phyloP scores from a whole-genome alignment of 805 yeast genomes.

The Osmozyma mogii region DNA sequence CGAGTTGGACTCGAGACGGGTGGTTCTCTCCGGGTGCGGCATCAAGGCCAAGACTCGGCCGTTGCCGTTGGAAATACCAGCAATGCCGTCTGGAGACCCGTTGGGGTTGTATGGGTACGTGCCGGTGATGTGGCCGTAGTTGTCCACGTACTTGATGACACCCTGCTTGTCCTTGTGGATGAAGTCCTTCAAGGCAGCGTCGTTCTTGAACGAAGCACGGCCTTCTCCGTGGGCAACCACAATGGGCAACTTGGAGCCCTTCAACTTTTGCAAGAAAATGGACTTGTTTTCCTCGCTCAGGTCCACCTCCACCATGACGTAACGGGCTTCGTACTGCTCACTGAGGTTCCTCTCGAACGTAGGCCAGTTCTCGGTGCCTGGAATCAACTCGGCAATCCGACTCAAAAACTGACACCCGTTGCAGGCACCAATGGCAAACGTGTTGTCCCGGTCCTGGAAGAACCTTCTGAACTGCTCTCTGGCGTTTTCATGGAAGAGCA shows the following conservation, averaged over 20 bases:
- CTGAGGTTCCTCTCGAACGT: constrained; percentile 82
- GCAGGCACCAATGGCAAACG: constrained; percentile 97
- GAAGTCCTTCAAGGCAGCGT: constrained; percentile 39
- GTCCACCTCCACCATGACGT: constrained; percentile 74
- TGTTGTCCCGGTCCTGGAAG: constrained; percentile 80
- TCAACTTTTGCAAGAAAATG: constrained; percentile 82
- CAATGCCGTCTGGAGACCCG: constrained; percentile 89
- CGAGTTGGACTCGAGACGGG: constrained; percentile 81
- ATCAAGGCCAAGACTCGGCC: constrained; percentile 97
- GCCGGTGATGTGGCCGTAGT: constrained; percentile 78
- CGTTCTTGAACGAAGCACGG: constrained; percentile 61
- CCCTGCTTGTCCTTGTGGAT: constrained; percentile 41
- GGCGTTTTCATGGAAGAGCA: constrained; percentile 71
- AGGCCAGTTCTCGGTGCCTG: constrained; percentile 96
- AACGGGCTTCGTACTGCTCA: constrained; percentile 96
- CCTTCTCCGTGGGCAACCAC: constrained; percentile 99
- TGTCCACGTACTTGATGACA: constrained; percentile 79
- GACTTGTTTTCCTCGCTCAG: constrained; percentile 40
- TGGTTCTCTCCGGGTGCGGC: constrained; percentile 98
- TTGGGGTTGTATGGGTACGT: constrained; percentile 92
- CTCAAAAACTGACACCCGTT: constrained; percentile 97
- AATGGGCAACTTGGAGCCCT: constrained; percentile 89
- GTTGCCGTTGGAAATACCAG: constrained; percentile 83
- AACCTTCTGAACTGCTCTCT: constrained; percentile 70
- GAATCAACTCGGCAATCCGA: constrained; percentile 76